A percentile compares a stretch with the other conserved stretches of the same genome.
Conservation (phyloP, 2,329 filamentous ascomycete species). For the Zalaria obscura region DNA sequence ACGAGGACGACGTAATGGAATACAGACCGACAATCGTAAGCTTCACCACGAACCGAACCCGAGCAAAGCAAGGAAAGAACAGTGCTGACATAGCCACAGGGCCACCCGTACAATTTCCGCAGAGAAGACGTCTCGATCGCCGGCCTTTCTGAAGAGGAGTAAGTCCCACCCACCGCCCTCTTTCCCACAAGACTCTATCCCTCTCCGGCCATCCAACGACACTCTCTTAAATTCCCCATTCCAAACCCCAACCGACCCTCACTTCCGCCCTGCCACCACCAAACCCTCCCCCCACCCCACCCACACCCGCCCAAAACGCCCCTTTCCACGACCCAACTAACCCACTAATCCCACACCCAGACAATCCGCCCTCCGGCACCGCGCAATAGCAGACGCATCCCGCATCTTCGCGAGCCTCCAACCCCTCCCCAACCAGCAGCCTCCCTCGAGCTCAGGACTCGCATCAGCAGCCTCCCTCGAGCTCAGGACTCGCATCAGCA, state of each 20-base stretch:
- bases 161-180: slow-evolving; percentile 3
- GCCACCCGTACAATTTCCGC: slow-evolving; percentile 17
- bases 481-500: neutral
- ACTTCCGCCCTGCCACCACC: neutral
- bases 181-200: neutral
- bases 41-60: neutral
- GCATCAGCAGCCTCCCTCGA: neutral
- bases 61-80: neutral
- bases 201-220: neutral
- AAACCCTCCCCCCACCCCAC: neutral
- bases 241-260: neutral
- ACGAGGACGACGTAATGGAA: neutral
- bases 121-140: slow-evolving; percentile 17
- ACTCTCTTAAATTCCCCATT: neutral
- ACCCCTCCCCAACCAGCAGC: neutral
- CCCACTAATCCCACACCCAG: neutral
- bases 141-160: slow-evolving; percentile 16
- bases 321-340: too few relatives aligned
- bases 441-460: neutral
- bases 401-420: neutral
- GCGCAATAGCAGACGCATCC: neutral
- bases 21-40: neutral
- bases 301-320: too few relatives aligned
- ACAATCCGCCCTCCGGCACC: neutral
- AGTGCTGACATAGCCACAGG: slow-evolving; percentile 8